Evolutionary conservation across 78 protist genomes (phyloP).

Genomic region (Tieghemostelium lacteum): DNA sequence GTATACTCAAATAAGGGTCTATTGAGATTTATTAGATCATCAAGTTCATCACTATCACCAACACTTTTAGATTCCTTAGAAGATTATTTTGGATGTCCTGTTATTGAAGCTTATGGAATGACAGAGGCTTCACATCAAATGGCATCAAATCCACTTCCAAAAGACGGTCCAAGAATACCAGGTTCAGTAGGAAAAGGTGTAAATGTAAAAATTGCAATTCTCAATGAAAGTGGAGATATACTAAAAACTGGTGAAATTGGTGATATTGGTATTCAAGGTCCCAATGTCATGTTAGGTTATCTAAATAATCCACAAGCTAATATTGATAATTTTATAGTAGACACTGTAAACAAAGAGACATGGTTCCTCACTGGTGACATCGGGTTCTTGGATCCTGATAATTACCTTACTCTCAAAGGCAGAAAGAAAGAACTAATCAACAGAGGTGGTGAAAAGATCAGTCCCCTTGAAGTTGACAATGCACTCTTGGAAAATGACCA

Average conservation of each 20-base stretch:
- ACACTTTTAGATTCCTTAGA: constrained; percentile 81
- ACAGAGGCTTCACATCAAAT: constrained; percentile 90
- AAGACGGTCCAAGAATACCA: constrained; percentile 62
- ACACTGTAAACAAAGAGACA: constrained; percentile 66
- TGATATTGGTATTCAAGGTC: constrained; percentile 86
- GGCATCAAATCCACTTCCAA: constrained; percentile 89
- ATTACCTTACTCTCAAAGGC: constrained; percentile 87
- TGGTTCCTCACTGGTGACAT: constrained; percentile 93
- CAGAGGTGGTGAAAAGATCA: constrained; percentile 91
- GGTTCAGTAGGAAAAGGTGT: constrained; percentile 85
- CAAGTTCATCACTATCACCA: constrained; percentile 86
- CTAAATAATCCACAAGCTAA: constrained; percentile 87
- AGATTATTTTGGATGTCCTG: constrained; percentile 84
- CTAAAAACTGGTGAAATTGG: constrained; percentile 79
- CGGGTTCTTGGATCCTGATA: constrained; percentile 84
- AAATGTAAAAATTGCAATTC: constrained; percentile 73
- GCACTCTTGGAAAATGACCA: constrained; percentile 78
- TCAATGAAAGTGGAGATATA: constrained; percentile 45
- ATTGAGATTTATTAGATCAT: constrained; percentile 87
- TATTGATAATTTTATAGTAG: constrained; percentile 69
- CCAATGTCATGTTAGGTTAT: constrained; percentile 87
- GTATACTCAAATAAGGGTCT: constrained; percentile 23
- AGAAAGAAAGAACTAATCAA: constrained; percentile 91
- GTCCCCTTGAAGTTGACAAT: constrained; percentile 89
- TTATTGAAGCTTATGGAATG: constrained; percentile 93